Base-by-base conservation (phyloP, 768 basidiomycete genomes). In the Tephrocybe sp. region DNA sequence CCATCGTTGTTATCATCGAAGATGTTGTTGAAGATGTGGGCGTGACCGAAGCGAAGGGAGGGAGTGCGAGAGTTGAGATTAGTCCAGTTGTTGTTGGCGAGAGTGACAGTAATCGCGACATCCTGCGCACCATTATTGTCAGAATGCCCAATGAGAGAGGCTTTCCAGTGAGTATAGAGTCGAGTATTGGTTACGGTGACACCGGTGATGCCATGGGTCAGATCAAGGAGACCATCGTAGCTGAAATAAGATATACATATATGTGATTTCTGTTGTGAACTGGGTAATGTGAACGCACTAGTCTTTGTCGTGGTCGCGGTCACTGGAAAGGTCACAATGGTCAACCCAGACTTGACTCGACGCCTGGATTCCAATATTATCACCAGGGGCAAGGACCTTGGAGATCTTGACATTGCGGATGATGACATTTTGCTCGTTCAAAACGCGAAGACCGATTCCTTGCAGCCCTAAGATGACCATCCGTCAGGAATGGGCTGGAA, bases 371-470 rank as follows among this genome's bases (percentile, higher is more conserved):
- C 71, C 76, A 32, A 78, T 65, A 26, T 73, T 74, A 60, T 78
- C 76, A 31, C 76, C 76, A 45, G 68, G 70, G 1, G 76, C 76
- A 1, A 76, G 60, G 23, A 78, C 76, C 60, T 77, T 78, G 26
- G 72, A 71, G 45, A 78, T 72, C 56, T 74, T 76, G 60, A 78
- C 62, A 55, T 78, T 78, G 30, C 76, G 70, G 54, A 78, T 71
- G 60, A 78, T 78, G 46, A 78, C 76, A 49, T 78, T 77, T 33
- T 51, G 60, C 36, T 67, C 69, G 39, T 71, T 57, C 43, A 74
- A 52, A 31, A 76, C 74, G 40, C 76, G 75, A 30, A 78, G 65
- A 1, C 76, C 76, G 54, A 77, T 67, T 39, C 76, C 76, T 38
- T 63, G 62, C 45, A 78, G 73, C 19, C 71, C 74, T 76, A 33